Conservation (phyloP, 805 yeast genomes). For the Candida nitratophila region DNA sequence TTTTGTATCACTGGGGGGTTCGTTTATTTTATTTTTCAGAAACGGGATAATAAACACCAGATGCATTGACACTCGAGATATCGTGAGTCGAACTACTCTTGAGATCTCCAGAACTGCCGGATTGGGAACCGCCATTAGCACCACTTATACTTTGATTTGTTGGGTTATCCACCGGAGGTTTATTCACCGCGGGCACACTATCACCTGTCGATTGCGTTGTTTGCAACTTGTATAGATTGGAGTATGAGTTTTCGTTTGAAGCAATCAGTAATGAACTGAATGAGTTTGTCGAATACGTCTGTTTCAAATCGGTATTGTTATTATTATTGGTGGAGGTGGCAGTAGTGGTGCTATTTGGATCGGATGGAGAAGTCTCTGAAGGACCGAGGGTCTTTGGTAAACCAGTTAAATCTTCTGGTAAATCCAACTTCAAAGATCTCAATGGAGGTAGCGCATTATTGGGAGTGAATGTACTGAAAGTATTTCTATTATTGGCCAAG, state of each 20-base stretch:
- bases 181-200: no score
- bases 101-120: background rate
- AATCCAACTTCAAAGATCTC: conserved; percentile 41
- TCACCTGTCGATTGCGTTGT: no score
- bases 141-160: no score
- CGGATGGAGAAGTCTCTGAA: no score
- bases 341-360: no score
- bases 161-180: no score
- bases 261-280: conserved; percentile 2
- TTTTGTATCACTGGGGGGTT: no score
- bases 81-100: background rate
- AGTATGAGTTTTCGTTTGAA: background rate
- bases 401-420: conserved; percentile 29
- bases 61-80: background rate
- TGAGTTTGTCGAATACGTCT: background rate
- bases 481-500: background rate
- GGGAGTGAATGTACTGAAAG: conserved; percentile 1
- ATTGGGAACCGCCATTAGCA: no score
- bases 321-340: no score
- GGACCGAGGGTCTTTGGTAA: background rate
- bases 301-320: conserved; percentile 30
- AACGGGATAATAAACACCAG: background rate
- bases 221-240: background rate
- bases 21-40: background rate
- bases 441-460: conserved; percentile 36